Base-by-base conservation (phyloP, 2,329 filamentous ascomycete genomes). In the Colletotrichum sp. region DNA sequence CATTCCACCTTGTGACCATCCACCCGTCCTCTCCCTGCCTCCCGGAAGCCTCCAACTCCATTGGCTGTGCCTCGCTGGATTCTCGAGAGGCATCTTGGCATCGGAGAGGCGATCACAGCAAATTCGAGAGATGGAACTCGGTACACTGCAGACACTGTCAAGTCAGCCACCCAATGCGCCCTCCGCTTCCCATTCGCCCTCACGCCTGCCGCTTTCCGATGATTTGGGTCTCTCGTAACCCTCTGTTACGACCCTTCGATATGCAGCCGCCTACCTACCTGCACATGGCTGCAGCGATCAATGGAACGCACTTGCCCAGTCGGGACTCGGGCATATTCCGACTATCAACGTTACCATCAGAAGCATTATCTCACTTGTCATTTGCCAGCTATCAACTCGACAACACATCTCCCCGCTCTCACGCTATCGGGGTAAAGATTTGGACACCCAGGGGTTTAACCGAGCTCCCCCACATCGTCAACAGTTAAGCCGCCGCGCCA, bases 301-400 rank as follows among this genome's bases (percentile, higher is more conserved):
- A 38, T 38, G 36, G 36, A 38, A 56, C 55, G 10, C 10, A 36
- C 28, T 43, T 61, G 38, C 62, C 56, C 70, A 58, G 73, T 67
- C 70, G 52, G 56, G 70, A 64, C 43, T 69, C 73, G 73, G 73
- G 64, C 73, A 76, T 65, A 68, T 71, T 73, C 73, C 73, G 70
- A 75, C 32, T 18, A 58, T 65, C 65, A 73, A 73, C 28, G 65
- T 69, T 73, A 66, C 70, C 26, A 34, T 26, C 60, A 71, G 34
- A 60, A 18, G 4, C n/a, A 43, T 52, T 48, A 28, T 55, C 56
- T 28, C 34, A 58, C 4, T 69, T 26, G 70, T 62, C 60, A 68
- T 68, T 71, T 65, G 58, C 56, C 58, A 69, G 60, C 36, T 28
- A 61, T 18, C 34, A 68, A 43, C 30, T 65, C 32, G 24, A 67